Evolutionary conservation across 352 stramenopile species (phyloP).

Genomic region (Phytophthora fragariaefolia): DNA sequence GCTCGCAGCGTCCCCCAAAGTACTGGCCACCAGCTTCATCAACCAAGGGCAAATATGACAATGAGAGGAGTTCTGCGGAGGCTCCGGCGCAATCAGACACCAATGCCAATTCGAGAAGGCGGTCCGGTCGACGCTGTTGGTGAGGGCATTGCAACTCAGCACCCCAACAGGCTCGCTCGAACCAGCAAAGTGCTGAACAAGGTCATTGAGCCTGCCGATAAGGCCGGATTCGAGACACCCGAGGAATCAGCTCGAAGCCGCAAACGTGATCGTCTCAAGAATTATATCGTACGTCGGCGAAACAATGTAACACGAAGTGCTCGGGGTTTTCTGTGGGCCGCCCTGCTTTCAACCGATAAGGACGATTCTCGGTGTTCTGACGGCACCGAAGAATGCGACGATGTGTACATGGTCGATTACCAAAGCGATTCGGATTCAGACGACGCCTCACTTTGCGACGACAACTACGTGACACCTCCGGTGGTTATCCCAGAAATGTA

Average conservation of each 20-base stretch:
- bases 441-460: conserved; percentile 22
- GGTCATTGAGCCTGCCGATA: not conserved
- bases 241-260: conserved; percentile 12
- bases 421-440: conserved; percentile 34
- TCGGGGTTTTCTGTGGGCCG: conserved; percentile 19
- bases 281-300: conserved; percentile 25
- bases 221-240: conserved; percentile 7
- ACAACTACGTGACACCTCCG: conserved; percentile 44
- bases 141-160: conserved; percentile 9
- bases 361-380: conserved; percentile 25
- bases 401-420: conserved; percentile 39
- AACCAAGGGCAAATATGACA: not conserved
- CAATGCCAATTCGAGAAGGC: conserved; percentile 9
- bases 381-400: conserved; percentile 34
- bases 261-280: conserved; percentile 38
- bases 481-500: conserved; percentile 63
- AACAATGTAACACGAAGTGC: conserved; percentile 1
- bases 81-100: conserved; percentile 18
- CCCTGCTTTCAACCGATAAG: conserved; percentile 24
- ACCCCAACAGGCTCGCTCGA: conserved; percentile 18
- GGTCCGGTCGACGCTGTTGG: not conserved
- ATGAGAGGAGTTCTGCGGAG: conserved; percentile 33
- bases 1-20: not conserved
- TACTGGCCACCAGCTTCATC: not conserved
- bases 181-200: conserved; percentile 20